These are phyloP conservation scores for Clavariopsis aquatica DNA, from an alignment of 495 filamentous ascomycete genomes.

Conservation along the genomic window DNA sequence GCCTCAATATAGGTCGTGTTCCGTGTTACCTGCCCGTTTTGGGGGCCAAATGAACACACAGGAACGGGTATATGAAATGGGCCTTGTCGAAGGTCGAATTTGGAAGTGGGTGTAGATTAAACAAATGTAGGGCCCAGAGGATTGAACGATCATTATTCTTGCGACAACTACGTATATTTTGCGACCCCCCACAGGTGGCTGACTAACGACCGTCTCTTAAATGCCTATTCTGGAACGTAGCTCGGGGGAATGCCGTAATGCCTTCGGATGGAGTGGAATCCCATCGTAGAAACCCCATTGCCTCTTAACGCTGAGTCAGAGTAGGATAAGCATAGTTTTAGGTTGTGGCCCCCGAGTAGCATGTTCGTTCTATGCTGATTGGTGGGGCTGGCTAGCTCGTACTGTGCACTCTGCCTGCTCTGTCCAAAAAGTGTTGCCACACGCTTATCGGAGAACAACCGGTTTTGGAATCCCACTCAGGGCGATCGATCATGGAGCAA, in stretches of 20 bases:
- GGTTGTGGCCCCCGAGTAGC: background rate
- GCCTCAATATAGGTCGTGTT: slow-evolving; percentile 1
- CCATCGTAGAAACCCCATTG: background rate
- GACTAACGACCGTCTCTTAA: background rate
- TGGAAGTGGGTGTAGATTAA: background rate
- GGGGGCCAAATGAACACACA: background rate
- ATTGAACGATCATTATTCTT: background rate
- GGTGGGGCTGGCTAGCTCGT: background rate
- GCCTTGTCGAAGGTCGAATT: background rate
- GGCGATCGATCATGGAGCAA: background rate
- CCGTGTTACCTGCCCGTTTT: slow-evolving; percentile 1
- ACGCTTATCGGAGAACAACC: background rate
- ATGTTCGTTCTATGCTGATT: no score
- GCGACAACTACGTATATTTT: background rate
- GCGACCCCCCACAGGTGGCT: background rate
- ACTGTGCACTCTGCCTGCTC: background rate
- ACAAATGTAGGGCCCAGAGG: background rate
- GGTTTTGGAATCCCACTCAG: background rate
- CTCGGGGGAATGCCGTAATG: no score
- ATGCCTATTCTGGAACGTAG: background rate
- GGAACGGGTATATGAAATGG: background rate
- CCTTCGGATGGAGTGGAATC: no score
- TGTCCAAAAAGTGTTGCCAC: background rate
- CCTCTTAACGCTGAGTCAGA: background rate
- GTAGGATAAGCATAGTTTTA: background rate